Evolutionary conservation across 1,284 basidiomycete species (phyloP), one percentile per base, ranked within the genome.

Genomic region (Microbotryum saponariae): DNA sequence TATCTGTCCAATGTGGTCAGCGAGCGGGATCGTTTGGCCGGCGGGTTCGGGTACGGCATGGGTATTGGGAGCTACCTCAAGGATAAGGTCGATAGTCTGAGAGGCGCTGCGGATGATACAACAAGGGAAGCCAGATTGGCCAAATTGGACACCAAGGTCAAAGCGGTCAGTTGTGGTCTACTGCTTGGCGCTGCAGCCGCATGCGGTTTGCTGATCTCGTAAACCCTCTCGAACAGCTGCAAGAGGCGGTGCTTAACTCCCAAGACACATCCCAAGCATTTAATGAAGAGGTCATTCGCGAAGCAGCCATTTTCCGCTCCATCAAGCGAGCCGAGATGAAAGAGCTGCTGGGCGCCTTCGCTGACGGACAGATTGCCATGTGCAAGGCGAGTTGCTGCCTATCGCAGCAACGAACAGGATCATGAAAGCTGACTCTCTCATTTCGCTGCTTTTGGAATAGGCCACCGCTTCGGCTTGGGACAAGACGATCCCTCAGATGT

Each of bases 251-350:
- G 8, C 88, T 88, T 0, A 87, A 86, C 4, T 90, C 94, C 0
- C 91, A 97, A 72, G 92, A 97, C 74, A 96, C 93, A 0, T 91
- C 89, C 1, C 90, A 91, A 69, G 90, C 90, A 2, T 97, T 99
- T 77, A 94, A 89, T 67, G 87, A 92, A 62, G 90, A 96, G 76
- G 93, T 93, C 14, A 78, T 96, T 37, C 82, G 86, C 58, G 94
- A 99, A 76, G 91, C 97, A 76, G 78, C 82, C 21, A 81, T 91
- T 60, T 98, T 97, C 77, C 89, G 94, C 73, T 81, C 85, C 63
- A 85, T 87, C 7, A 97, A 97, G 75, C 86, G 91, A 72, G 82
- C 85, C 53, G 94, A 99, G 79, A 89, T 97, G 89, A 96, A 94
- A 77, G 90, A 93, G 73, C 85, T 97, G 80, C 76, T 98, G 12